phyloP scores from a whole-genome alignment of 73 alveolate genomes.

The Stentor coeruleus region DNA sequence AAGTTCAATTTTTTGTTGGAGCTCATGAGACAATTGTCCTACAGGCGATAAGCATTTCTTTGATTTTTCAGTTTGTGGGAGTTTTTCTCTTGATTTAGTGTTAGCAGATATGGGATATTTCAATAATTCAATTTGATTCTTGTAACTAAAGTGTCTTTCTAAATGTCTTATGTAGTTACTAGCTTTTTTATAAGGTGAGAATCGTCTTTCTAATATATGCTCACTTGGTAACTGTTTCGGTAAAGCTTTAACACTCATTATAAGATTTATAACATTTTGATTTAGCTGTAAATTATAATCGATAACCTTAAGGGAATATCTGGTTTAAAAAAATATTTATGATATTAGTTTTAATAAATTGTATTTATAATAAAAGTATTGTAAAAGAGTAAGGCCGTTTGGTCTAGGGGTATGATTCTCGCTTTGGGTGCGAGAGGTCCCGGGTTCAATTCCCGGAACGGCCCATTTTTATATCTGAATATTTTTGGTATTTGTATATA shows the following conservation, averaged over 20 bases:
- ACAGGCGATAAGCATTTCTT: background rate
- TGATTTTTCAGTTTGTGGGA: background rate
- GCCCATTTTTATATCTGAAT: too few relatives aligned
- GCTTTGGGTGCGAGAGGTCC: too few relatives aligned
- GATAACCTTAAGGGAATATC: too few relatives aligned
- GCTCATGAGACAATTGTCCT: background rate
- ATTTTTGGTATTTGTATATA: background rate
- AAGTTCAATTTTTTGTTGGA: background rate
- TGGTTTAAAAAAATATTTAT: too few relatives aligned
- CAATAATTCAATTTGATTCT: background rate
- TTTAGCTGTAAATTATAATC: too few relatives aligned
- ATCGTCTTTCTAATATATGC: background rate
- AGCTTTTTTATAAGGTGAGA: background rate
- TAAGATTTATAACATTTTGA: background rate
- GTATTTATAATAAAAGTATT: background rate
- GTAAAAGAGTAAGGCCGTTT: background rate
- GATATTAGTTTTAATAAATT: too few relatives aligned
- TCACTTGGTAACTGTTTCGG: conserved; percentile 5
- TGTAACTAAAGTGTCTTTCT: background rate
- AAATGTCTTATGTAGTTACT: background rate
- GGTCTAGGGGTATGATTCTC: background rate
- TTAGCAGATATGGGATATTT: background rate
- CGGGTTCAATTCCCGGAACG: too few relatives aligned
- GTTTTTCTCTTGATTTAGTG: background rate
- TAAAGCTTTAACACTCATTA: background rate